Evolutionary conservation across 805 yeast genomes (phyloP), one percentile per base, ranked within the genome.

Genomic region (Metschnikowia continentalis): DNA sequence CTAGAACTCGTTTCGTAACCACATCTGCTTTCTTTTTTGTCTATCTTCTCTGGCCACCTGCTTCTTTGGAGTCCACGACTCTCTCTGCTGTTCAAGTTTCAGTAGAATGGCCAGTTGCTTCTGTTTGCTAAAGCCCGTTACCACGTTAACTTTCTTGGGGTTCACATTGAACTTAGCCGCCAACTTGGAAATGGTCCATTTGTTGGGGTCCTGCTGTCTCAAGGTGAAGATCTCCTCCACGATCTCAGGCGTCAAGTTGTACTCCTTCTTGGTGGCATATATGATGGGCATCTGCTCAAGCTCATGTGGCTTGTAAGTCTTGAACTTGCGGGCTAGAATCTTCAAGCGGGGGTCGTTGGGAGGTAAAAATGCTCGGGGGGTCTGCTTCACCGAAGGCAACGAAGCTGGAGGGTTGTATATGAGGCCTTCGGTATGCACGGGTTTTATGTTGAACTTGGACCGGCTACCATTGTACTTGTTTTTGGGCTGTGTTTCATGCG

Each of bases 351-450:
- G 81, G 61, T 87, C 89, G 39, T 66, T 68, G 5, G 69, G 56
- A 10, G 94, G 90, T 50, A 88, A 66, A 64, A 88, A 88, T 2
- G 83, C 81, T 47, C 75, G 75, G 15, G 96, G 95, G 2, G 94
- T 84, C 64, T 71, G 78, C 66, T 80, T 69, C 51, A 76, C 70
- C 11, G 78, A 68, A 26, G 84, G 75, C 50, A 60, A 56, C 35
- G 77, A 58, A 13, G 86, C 78, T 3, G 91, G 79, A 22, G 90
- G 90, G 39, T 89, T 78, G 54, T 68, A 63, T 38, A 82, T 79
- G 26, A 88, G 68, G 5, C 92, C 92, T 22, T 76, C 71, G 1
- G 84, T 80, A 17, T 78, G 70, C 52, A 80, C 79, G 2, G 78
- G 77, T 57, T 79, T 78, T 65, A 86, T 82, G 63, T 84, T 87